Evolutionary conservation across 2,329 filamentous ascomycete species (phyloP).

Genomic region (Ascochyta lentis): DNA sequence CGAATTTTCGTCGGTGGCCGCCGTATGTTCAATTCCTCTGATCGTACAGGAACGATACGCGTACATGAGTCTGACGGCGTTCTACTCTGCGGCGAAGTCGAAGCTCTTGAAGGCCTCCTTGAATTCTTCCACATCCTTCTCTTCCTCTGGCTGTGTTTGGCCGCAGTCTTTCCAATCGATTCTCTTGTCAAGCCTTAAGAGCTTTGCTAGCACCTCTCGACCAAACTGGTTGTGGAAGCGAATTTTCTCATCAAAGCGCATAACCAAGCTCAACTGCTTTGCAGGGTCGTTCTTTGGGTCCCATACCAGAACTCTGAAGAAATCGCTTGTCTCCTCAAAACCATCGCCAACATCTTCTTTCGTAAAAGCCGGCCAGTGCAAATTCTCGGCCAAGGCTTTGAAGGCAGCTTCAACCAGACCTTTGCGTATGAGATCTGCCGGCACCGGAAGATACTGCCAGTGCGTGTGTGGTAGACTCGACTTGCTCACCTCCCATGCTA

Average conservation of each 20-base stretch:
- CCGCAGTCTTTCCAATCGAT: slow-evolving; percentile 83
- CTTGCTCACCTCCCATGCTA: slow-evolving; percentile 93
- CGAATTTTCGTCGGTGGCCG: background rate
- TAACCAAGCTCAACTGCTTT: slow-evolving; percentile 72
- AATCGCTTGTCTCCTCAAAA: slow-evolving; percentile 61
- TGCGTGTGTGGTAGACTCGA: slow-evolving; percentile 83
- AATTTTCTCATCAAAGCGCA: slow-evolving; percentile 73
- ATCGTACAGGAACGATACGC: background rate
- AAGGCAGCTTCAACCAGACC: slow-evolving; percentile 88
- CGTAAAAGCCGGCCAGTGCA: slow-evolving; percentile 63
- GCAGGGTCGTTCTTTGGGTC: slow-evolving; percentile 58
- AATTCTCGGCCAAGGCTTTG: slow-evolving; percentile 83
- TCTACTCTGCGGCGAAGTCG: slow-evolving; percentile 72
- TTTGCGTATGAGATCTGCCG: slow-evolving; percentile 69
- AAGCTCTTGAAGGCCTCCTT: slow-evolving; percentile 82
- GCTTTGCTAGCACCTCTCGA: slow-evolving; percentile 83
- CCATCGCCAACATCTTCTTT: slow-evolving; percentile 51
- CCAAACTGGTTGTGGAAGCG: slow-evolving; percentile 93
- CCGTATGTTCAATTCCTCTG: slow-evolving; percentile 1
- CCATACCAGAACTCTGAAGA: slow-evolving; percentile 86
- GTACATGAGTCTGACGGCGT: background rate
- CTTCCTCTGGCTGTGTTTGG: slow-evolving; percentile 80
- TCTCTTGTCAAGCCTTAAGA: slow-evolving; percentile 80
- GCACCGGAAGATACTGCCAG: slow-evolving; percentile 89
- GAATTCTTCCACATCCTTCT: slow-evolving; percentile 77